A percentile compares a stretch with the other conserved stretches of the same genome.
Evolutionary conservation across 163 green algal species (phyloP).

Genomic region (Volvox carteri): DNA sequence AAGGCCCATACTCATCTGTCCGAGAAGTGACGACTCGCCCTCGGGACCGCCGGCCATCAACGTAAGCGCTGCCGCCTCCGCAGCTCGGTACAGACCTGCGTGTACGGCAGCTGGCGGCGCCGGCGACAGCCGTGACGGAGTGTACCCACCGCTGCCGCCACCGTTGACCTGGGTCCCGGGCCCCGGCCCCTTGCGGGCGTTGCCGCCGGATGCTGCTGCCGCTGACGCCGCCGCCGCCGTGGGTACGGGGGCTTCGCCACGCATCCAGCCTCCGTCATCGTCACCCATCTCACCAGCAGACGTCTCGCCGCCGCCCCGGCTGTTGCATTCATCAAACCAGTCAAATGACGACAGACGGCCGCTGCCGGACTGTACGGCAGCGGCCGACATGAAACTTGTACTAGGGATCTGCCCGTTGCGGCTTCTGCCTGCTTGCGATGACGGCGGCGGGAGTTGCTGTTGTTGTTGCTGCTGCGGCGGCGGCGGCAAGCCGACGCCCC

Average conservation of each 20-base stretch:
- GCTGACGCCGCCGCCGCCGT: background rate
- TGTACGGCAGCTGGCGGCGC: background rate
- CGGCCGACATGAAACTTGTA: background rate
- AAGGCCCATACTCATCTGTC: background rate
- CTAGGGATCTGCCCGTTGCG: background rate
- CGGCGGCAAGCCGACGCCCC: background rate
- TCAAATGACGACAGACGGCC: background rate
- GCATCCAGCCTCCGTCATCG: background rate
- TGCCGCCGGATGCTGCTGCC: no score
- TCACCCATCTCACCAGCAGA: background rate
- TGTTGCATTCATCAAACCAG: slow-evolving; percentile 35
- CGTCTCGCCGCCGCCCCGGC: background rate
- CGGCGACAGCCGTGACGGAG: background rate
- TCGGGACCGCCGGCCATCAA: background rate
- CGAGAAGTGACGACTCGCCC: background rate
- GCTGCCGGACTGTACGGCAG: slow-evolving; percentile 9
- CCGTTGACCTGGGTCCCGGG: background rate
- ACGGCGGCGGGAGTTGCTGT: background rate
- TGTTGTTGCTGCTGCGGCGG: background rate
- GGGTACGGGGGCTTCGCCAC: background rate
- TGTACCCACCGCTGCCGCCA: background rate
- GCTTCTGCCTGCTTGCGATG: background rate
- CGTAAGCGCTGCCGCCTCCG: slow-evolving; percentile 9
- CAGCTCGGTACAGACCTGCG: background rate
- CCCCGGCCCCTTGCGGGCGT: no score